These are phyloP conservation scores for Graphilbum sp. DNA, from an alignment of 2,329 filamentous ascomycete species.

Conservation along the genomic window DNA sequence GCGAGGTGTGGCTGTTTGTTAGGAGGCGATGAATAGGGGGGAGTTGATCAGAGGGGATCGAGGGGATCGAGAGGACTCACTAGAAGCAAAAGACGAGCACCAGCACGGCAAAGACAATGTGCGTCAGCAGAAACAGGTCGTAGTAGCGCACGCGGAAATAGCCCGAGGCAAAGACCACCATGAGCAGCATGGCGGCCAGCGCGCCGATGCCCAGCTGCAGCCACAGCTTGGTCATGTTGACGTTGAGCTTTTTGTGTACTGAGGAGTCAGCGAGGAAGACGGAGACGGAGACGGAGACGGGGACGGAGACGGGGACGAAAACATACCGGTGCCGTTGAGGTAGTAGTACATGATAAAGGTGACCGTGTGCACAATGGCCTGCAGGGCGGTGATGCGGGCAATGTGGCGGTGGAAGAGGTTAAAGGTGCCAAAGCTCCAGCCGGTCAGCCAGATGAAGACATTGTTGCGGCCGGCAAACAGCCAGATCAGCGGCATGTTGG, in stretches of 20 bases:
- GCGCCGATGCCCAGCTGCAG: constrained; percentile 8
- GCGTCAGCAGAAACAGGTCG: constrained; percentile 27
- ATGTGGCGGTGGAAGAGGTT: constrained; percentile 52
- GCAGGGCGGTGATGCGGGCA: constrained; percentile 41
- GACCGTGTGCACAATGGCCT: constrained; percentile 45
- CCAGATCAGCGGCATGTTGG: constrained; percentile 7
- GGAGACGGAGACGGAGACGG: background rate
- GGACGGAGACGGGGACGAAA: background rate
- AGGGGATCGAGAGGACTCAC: constrained; percentile 1
- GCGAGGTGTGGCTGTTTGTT: constrained; percentile 7
- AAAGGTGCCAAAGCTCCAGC: constrained; percentile 51
- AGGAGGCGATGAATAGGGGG: background rate
- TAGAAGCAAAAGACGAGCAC: constrained; percentile 19
- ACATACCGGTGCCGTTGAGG: background rate
- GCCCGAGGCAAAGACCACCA: constrained; percentile 31
- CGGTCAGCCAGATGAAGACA: constrained; percentile 46
- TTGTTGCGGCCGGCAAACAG: constrained; percentile 53
- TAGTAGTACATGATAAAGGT: constrained; percentile 29
- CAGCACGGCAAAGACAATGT: constrained; percentile 24
- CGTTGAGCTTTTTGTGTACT: background rate
- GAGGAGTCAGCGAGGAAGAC: background rate
- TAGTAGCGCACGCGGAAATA: constrained; percentile 35
- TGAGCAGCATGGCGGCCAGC: constrained; percentile 26
- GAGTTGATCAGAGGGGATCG: background rate
- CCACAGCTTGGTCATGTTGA: background rate